These are phyloP conservation scores for Mortierella sp. DNA, from an alignment of 371 early-diverging fungal species.

Conservation along the genomic window DNA sequence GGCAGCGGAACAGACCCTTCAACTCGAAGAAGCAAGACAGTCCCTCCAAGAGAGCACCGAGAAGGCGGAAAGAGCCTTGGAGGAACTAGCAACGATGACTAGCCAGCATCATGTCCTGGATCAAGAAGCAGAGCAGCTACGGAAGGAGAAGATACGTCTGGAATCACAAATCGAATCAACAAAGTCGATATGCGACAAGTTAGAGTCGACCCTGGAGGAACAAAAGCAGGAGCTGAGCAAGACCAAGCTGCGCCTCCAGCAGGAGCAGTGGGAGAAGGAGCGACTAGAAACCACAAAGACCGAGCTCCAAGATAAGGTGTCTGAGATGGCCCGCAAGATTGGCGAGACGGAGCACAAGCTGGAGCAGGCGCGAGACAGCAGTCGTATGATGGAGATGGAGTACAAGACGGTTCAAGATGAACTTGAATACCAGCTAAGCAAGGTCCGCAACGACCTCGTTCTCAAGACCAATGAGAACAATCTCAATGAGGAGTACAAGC, in stretches of 20 bases:
- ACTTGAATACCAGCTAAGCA: slow-evolving; percentile 35
- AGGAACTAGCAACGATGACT: slow-evolving; percentile 16
- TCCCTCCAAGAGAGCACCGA: slow-evolving; percentile 19
- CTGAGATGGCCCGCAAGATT: slow-evolving; percentile 33
- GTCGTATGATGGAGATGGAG: slow-evolving; percentile 29
- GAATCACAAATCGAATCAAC: slow-evolving; percentile 9
- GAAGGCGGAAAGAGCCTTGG: slow-evolving; percentile 8
- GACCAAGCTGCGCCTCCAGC: slow-evolving; percentile 20
- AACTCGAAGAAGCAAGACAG: slow-evolving; percentile 10
- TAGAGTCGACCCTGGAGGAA: slow-evolving; percentile 24
- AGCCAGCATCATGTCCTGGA: slow-evolving; percentile 9
- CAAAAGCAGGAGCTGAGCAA: slow-evolving; percentile 25
- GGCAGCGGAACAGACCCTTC: slow-evolving; percentile 12
- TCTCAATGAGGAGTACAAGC: slow-evolving; percentile 40
- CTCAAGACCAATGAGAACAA: slow-evolving; percentile 35
- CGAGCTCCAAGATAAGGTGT: slow-evolving; percentile 37
- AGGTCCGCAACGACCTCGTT: slow-evolving; percentile 29
- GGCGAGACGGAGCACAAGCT: slow-evolving; percentile 45
- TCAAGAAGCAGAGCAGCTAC: slow-evolving; percentile 8
- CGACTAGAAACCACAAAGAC: slow-evolving; percentile 23
- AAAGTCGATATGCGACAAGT: background rate
- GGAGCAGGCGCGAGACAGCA: slow-evolving; percentile 29
- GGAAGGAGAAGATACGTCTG: slow-evolving; percentile 24
- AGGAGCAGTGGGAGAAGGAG: slow-evolving; percentile 40
- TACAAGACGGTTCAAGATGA: slow-evolving; percentile 47